Evolutionary conservation across 495 filamentous ascomycete genomes (phyloP).

Genomic region (Filosporella fistucella): DNA sequence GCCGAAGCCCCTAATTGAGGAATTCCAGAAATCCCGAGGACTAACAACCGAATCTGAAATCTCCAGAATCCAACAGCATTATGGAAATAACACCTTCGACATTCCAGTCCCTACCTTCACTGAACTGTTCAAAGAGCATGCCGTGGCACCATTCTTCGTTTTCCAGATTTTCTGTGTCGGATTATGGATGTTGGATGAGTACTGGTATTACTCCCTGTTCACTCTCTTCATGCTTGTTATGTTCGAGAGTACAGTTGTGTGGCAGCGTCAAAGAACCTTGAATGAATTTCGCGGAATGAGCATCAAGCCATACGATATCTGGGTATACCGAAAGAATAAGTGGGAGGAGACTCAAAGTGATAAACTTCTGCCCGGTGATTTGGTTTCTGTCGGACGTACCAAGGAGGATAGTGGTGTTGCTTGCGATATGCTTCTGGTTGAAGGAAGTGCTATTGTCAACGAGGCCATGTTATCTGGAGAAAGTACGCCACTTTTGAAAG

Average conservation of each 20-base stretch:
- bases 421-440: constrained; percentile 93
- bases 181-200: constrained; percentile 98
- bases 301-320: constrained; percentile 95
- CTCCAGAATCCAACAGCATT: constrained; percentile 77
- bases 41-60: constrained; percentile 68
- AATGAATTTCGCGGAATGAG: constrained; percentile 98
- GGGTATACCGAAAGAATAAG: constrained; percentile 77
- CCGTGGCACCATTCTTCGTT: constrained; percentile 97
- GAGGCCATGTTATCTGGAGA: constrained; percentile 99
- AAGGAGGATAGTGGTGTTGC: constrained; percentile 97
- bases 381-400: constrained; percentile 89
- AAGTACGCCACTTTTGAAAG: constrained; percentile 94
- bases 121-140: constrained; percentile 97
- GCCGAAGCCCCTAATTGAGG: constrained; percentile 68
- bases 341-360: constrained; percentile 92
- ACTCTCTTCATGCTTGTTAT: constrained; percentile 96
- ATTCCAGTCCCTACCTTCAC: constrained; percentile 94
- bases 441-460: constrained; percentile 96
- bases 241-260: constrained; percentile 98
- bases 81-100: constrained; percentile 95
- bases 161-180: constrained; percentile 99
- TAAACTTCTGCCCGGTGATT: constrained; percentile 90
- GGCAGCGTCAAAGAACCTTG: constrained; percentile 96
- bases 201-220: constrained; percentile 99
- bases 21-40: constrained; percentile 75